These are phyloP conservation scores for Blastomyces emzantsi DNA, from an alignment of 2,329 filamentous ascomycete genomes.

Conservation along the genomic window DNA sequence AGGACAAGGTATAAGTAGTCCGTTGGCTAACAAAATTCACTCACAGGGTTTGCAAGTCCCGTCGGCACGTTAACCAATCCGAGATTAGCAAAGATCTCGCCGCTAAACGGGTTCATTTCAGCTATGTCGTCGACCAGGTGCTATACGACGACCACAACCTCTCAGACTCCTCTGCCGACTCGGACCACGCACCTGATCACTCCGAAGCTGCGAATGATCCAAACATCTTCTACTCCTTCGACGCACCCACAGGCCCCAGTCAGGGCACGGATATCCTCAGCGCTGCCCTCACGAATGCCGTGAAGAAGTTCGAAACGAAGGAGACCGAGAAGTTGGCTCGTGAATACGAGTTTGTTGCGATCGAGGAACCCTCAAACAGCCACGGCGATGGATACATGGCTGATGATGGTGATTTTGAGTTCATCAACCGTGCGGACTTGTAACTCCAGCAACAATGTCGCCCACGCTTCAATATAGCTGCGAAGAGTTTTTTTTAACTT, in stretches of 20 bases:
- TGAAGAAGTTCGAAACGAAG: conserved; percentile 51
- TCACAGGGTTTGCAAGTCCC: conserved; percentile 11
- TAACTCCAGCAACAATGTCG: conserved; percentile 9
- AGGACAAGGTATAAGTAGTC: neutral
- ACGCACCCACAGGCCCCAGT: conserved; percentile 41
- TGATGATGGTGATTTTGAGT: conserved; percentile 36
- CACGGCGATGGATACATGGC: conserved; percentile 27
- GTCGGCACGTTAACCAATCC: neutral
- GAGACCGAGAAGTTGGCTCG: conserved; percentile 53
- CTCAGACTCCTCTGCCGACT: conserved; percentile 26
- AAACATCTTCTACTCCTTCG: conserved; percentile 47
- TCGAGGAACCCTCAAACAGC: conserved; percentile 27
- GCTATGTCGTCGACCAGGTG: conserved; percentile 28
- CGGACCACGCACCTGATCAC: conserved; percentile 26
- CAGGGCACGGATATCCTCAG: conserved; percentile 51
- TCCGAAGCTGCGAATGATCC: conserved; percentile 41
- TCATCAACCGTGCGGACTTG: conserved; percentile 30
- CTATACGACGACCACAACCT: conserved; percentile 20
- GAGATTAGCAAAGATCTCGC: conserved; percentile 17
- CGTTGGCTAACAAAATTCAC: conserved; percentile 6
- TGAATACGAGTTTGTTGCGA: conserved; percentile 50
- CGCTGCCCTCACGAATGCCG: conserved; percentile 48
- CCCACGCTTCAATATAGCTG: neutral
- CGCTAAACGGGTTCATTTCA: conserved; percentile 22
- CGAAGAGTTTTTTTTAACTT: neutral